phyloP scores from a whole-genome alignment of 495 filamentous ascomycete species.

The Penicillium fimorum region DNA sequence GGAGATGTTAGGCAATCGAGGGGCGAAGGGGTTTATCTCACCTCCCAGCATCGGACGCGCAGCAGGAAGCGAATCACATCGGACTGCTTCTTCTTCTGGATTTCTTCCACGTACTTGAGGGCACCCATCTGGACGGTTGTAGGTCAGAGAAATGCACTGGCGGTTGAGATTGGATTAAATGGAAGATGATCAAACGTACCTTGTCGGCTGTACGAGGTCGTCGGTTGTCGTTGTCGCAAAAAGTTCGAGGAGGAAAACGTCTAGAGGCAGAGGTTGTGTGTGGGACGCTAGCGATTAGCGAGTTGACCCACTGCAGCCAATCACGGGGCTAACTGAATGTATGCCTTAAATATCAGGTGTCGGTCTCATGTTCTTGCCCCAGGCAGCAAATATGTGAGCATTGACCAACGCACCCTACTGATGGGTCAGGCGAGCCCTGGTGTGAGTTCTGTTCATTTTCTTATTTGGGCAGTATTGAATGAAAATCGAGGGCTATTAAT shows the following conservation, averaged over 20 bases:
- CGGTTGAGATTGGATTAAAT: constrained; percentile 1
- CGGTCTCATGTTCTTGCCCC: not conserved
- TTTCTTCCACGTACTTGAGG: constrained; percentile 99
- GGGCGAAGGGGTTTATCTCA: constrained; percentile 63
- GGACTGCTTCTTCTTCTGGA: constrained; percentile 99
- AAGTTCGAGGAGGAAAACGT: constrained; percentile 41
- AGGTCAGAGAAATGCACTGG: constrained; percentile 14
- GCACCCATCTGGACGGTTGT: constrained; percentile 68
- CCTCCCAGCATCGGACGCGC: constrained; percentile 99
- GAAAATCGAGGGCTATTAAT: not conserved
- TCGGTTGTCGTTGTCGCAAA: constrained; percentile 51
- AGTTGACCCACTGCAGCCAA: constrained; percentile 18
- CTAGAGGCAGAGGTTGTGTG: constrained; percentile 43
- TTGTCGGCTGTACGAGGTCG: constrained; percentile 51
- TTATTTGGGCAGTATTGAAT: not conserved
- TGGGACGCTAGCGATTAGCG: constrained; percentile 51
- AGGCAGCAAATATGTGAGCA: not conserved
- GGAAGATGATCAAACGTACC: constrained; percentile 34
- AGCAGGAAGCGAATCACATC: constrained; percentile 99
- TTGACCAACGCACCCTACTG: too few relatives aligned
- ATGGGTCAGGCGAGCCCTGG: too few relatives aligned
- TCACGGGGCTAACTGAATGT: not conserved
- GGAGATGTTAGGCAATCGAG: constrained; percentile 50
- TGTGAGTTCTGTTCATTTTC: not conserved
- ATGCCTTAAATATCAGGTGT: constrained; percentile 11